These are phyloP conservation scores for Fusarium sp. DNA, from an alignment of 2,329 filamentous ascomycete species.

Conservation along the genomic window DNA sequence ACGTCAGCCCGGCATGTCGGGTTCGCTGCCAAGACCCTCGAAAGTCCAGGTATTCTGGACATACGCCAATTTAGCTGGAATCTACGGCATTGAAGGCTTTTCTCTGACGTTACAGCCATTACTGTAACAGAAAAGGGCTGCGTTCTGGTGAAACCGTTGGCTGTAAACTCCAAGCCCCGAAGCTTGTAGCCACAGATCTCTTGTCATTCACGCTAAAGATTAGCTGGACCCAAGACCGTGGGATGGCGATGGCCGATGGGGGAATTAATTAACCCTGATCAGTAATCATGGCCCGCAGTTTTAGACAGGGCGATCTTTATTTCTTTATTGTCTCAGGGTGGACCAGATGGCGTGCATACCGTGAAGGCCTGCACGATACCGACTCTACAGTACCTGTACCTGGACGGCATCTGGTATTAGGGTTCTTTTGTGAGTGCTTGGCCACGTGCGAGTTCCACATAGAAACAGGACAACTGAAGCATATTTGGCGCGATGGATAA, in stretches of 20 bases:
- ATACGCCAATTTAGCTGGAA: no score
- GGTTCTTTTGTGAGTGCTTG: neutral
- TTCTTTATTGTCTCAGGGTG: neutral
- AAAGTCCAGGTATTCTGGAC: neutral
- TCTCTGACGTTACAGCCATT: neutral
- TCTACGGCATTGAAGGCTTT: no score
- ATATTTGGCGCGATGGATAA: conserved; percentile 5
- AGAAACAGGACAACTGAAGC: neutral
- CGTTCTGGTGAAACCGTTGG: neutral
- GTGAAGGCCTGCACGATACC: neutral
- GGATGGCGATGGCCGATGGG: neutral
- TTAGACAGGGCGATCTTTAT: conserved; percentile 2
- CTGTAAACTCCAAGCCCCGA: neutral
- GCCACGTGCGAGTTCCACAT: conserved; percentile 19
- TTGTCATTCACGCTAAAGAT: neutral
- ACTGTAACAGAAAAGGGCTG: no score
- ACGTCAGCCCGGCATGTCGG: conserved; percentile 7
- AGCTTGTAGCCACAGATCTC: neutral
- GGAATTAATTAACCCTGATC: neutral
- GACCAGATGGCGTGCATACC: conserved; percentile 3
- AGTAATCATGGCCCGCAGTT: conserved; percentile 11
- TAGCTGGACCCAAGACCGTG: neutral
- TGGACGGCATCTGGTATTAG: neutral
- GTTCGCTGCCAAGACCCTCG: neutral
- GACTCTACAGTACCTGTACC: no score